Evolutionary conservation across 441 rosid species (phyloP).

Genomic region (Gossypium laxum): DNA sequence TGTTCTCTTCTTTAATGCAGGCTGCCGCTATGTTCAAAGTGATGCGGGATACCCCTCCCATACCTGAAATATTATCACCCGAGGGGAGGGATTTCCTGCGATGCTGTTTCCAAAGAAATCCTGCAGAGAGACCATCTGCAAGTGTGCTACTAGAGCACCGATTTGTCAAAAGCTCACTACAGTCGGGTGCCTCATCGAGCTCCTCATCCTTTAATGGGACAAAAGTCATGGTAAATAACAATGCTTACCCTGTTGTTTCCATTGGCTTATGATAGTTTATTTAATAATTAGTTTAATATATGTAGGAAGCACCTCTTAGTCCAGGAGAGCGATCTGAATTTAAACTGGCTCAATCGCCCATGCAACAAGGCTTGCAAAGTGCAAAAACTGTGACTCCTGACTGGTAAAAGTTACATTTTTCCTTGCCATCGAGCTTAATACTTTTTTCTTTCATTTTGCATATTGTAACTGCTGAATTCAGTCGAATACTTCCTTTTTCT

Average conservation of each 20-base stretch:
- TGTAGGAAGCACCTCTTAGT: constrained; percentile 44
- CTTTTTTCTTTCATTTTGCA: not conserved
- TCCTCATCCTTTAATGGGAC: constrained; percentile 28
- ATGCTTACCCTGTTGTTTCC: not conserved
- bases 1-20: constrained; percentile 26
- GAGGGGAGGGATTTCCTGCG: constrained; percentile 76
- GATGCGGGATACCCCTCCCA: constrained; percentile 61
- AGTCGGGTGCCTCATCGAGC: constrained; percentile 32
- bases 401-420: constrained; percentile 30
- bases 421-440: not conserved
- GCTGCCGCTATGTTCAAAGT: constrained; percentile 95
- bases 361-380: constrained; percentile 22
- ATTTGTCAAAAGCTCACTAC: constrained; percentile 45
- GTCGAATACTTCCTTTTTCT: constrained; percentile 12
- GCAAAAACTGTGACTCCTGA: constrained; percentile 33
- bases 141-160: constrained; percentile 60
- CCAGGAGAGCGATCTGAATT: constrained; percentile 31
- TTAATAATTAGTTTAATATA: constrained; percentile 6
- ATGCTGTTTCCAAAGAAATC: constrained; percentile 71
- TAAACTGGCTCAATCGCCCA: constrained; percentile 37
- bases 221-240: constrained; percentile 37
- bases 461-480: not conserved
- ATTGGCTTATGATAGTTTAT: not conserved
- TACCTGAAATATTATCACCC: constrained; percentile 63
- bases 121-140: constrained; percentile 78